A percentile compares a stretch with the other conserved stretches of the same genome.
These are phyloP conservation scores for Mycena leptocephala DNA, from an alignment of 768 basidiomycete species.

Conservation along the genomic window DNA sequence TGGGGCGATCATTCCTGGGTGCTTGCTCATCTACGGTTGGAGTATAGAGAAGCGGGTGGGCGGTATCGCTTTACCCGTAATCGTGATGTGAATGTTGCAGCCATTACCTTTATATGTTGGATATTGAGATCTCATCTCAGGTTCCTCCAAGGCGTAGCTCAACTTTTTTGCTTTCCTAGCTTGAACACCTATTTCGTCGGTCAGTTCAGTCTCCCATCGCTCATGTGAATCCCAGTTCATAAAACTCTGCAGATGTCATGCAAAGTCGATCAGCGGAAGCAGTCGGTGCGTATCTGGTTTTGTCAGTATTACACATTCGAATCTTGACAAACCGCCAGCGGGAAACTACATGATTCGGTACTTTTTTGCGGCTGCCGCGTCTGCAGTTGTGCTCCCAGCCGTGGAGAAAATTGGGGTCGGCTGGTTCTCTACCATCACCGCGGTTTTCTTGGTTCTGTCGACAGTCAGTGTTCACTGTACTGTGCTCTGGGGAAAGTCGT, in stretches of 20 bases:
- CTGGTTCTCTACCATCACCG: conserved; percentile 28
- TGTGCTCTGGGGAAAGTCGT: too few species aligned
- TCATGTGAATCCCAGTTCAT: neutral
- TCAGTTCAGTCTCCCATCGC: neutral
- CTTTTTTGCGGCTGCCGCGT: conserved; percentile 34
- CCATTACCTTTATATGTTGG: neutral
- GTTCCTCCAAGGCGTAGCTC: conserved; percentile 33
- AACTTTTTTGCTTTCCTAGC: conserved; percentile 36
- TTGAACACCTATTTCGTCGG: conserved; percentile 38
- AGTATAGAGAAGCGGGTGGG: conserved; percentile 34
- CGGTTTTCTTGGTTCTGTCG: too few species aligned
- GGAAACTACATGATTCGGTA: conserved; percentile 36
- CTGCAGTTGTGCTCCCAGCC: conserved; percentile 34
- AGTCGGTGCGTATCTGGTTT: conserved; percentile 11
- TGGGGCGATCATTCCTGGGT: conserved; percentile 25
- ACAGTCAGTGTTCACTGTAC: too few species aligned
- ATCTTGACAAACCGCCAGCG: neutral
- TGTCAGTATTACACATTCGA: neutral
- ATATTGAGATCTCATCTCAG: neutral
- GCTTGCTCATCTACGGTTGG: conserved; percentile 37
- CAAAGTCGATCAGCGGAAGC: conserved; percentile 36
- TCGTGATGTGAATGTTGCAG: conserved; percentile 23
- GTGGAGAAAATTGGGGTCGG: conserved; percentile 34
- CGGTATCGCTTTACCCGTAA: conserved; percentile 33
- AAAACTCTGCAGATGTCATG: conserved; percentile 29